These are phyloP conservation scores for Podochytrium sp. DNA, from an alignment of 192 early-diverging fungal species.

Conservation along the genomic window DNA sequence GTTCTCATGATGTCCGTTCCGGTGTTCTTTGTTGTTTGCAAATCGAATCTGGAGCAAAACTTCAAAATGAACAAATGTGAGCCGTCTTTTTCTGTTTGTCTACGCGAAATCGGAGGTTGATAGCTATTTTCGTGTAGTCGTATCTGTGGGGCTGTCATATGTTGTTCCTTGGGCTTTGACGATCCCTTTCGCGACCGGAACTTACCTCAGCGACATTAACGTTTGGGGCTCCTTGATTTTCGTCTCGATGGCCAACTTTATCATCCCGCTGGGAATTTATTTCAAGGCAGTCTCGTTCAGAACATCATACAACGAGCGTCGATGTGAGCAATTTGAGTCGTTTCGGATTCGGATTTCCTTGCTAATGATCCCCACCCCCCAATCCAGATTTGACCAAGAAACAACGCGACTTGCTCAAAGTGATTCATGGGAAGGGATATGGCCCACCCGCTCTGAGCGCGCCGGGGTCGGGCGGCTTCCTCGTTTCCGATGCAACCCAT, in stretches of 20 bases:
- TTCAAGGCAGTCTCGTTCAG: constrained; percentile 47
- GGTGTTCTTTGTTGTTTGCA: constrained; percentile 5
- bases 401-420: constrained; percentile 22
- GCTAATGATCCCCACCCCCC: not conserved
- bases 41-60: constrained; percentile 23
- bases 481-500: no score
- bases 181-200: constrained; percentile 38
- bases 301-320: constrained; percentile 37
- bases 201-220: constrained; percentile 33
- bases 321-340: constrained; percentile 5
- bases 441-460: no score
- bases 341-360: not conserved
- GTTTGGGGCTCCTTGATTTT: constrained; percentile 48
- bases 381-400: constrained; percentile 30
- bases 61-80: constrained; percentile 5
- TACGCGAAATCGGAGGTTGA: not conserved
- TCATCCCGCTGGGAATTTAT: constrained; percentile 52
- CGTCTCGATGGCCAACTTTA: constrained; percentile 50
- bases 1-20: constrained; percentile 16
- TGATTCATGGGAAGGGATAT: constrained; percentile 9
- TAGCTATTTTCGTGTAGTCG: not conserved
- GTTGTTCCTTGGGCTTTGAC: constrained; percentile 41
- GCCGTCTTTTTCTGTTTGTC: not conserved
- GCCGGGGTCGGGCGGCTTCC: no score
- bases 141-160: constrained; percentile 28